A percentile compares a stretch with the other conserved stretches of the same genome.
Evolutionary conservation across 2,329 filamentous ascomycete species (phyloP).

Genomic region (Cladosporium colombiae): DNA sequence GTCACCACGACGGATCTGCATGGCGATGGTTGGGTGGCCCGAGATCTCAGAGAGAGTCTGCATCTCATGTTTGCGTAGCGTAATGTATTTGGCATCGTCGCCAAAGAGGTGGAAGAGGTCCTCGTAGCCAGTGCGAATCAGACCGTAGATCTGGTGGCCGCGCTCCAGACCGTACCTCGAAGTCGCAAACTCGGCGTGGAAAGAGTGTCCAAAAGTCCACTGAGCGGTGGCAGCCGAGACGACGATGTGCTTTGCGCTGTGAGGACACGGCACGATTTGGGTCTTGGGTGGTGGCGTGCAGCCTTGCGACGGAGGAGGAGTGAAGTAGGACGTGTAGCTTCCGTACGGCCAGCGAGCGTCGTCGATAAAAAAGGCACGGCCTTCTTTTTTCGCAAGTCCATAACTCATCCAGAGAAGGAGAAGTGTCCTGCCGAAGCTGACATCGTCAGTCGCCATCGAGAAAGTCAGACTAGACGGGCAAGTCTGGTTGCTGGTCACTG

Average conservation of each 20-base stretch:
- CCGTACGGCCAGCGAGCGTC: slow-evolving; percentile 83
- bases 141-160: slow-evolving; percentile 62
- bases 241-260: slow-evolving; percentile 71
- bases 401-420: slow-evolving; percentile 84
- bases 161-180: slow-evolving; percentile 39
- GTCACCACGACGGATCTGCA: slow-evolving; percentile 82
- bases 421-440: slow-evolving; percentile 74
- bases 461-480: slow-evolving; percentile 76
- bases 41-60: slow-evolving; percentile 47
- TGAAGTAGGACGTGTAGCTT: slow-evolving; percentile 71
- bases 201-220: slow-evolving; percentile 63
- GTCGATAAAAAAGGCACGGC: slow-evolving; percentile 78
- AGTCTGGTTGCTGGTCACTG: slow-evolving; percentile 42
- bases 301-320: slow-evolving; percentile 61
- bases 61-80: slow-evolving; percentile 59
- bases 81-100: slow-evolving; percentile 67
- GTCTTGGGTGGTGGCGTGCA: slow-evolving; percentile 73
- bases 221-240: slow-evolving; percentile 68
- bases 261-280: slow-evolving; percentile 78
- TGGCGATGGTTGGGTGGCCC: slow-evolving; percentile 62
- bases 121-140: slow-evolving; percentile 71
- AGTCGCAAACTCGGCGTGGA: slow-evolving; percentile 52
- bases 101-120: slow-evolving; percentile 69
- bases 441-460: slow-evolving; percentile 71
- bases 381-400: slow-evolving; percentile 72